Conservation (phyloP, 192 early-diverging fungal genomes). For the Kappamyces sp. region DNA sequence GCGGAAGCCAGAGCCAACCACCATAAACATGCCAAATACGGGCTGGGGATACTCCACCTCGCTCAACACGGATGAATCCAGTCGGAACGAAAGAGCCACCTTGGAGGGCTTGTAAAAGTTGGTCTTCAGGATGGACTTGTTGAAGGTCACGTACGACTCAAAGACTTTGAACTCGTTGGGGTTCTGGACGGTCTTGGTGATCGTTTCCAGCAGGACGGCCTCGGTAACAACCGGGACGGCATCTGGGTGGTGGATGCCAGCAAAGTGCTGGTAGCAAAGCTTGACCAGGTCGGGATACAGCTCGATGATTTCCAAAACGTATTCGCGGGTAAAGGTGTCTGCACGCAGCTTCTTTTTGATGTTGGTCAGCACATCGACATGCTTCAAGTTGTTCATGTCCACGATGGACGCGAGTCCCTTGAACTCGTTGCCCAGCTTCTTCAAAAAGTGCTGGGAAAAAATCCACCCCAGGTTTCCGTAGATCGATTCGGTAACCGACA, state of each 20-base stretch:
- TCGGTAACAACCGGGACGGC: slow-evolving; percentile 63
- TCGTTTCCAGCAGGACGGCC: slow-evolving; percentile 84
- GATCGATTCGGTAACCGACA: slow-evolving; percentile 90
- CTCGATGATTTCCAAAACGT: slow-evolving; percentile 94
- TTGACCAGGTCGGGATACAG: slow-evolving; percentile 89
- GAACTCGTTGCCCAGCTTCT: slow-evolving; percentile 94
- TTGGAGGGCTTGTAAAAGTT: slow-evolving; percentile 99
- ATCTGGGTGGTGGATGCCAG: slow-evolving; percentile 82
- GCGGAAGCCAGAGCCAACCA: slow-evolving; percentile 96
- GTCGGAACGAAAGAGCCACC: slow-evolving; percentile 98
- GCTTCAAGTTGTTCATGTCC: slow-evolving; percentile 70
- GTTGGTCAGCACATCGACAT: slow-evolving; percentile 89
- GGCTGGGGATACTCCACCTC: slow-evolving; percentile 88
- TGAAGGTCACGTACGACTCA: slow-evolving; percentile 92
- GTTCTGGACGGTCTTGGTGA: slow-evolving; percentile 84
- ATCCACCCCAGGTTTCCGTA: slow-evolving; percentile 97
- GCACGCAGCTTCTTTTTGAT: slow-evolving; percentile 97
- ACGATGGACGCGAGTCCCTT: slow-evolving; percentile 77
- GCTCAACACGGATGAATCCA: slow-evolving; percentile 90
- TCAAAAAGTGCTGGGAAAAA: slow-evolving; percentile 98
- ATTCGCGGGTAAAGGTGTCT: slow-evolving; percentile 97
- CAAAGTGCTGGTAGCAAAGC: slow-evolving; percentile 92
- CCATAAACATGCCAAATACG: slow-evolving; percentile 92
- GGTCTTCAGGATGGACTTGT: slow-evolving; percentile 96
- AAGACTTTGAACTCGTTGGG: slow-evolving; percentile 91